Percentiles rank a stretch among this genome's conserved stretches.
These are phyloP conservation scores for Arabidopsis thaliana DNA, from an alignment of 345 rosid species.

Conservation along the genomic window DNA sequence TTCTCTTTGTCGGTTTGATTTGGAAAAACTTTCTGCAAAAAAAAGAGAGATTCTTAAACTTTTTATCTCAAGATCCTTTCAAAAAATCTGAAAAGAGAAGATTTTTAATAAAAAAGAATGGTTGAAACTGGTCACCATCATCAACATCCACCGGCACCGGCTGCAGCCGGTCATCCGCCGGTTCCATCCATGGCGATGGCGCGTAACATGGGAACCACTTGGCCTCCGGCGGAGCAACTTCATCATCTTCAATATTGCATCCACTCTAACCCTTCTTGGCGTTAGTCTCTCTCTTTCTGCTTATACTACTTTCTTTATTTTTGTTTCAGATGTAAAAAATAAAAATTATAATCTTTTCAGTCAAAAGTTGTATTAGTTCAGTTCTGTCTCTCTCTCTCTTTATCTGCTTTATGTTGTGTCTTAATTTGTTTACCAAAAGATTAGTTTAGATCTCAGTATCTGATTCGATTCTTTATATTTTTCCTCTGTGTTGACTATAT, in stretches of 20 bases:
- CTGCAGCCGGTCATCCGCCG: slow-evolving; percentile 48
- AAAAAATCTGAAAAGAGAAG: background rate
- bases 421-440: slow-evolving; percentile 1
- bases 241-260: slow-evolving; percentile 93
- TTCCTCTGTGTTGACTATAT: background rate
- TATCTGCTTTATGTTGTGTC: slow-evolving; percentile 22
- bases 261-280: slow-evolving; percentile 97
- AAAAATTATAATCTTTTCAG: slow-evolving; percentile 9
- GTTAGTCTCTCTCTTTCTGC: slow-evolving; percentile 59
- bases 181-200: slow-evolving; percentile 61
- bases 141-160: slow-evolving; percentile 52
- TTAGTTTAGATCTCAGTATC: slow-evolving; percentile 46
- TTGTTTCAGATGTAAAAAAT: slow-evolving; percentile 34
- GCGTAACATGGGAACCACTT: slow-evolving; percentile 59
- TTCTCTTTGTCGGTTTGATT: slow-evolving; percentile 48
- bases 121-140: slow-evolving; percentile 61
- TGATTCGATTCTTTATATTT: slow-evolving; percentile 22
- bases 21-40: slow-evolving; percentile 32
- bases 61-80: background rate
- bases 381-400: slow-evolving; percentile 15
- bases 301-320: slow-evolving; percentile 23
- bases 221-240: slow-evolving; percentile 91
- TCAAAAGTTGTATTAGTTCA: slow-evolving; percentile 39
- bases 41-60: slow-evolving; percentile 38
- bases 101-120: slow-evolving; percentile 39